Conservation (phyloP, 2,329 filamentous ascomycete species). For the Chrysoporthe puriensis region DNA sequence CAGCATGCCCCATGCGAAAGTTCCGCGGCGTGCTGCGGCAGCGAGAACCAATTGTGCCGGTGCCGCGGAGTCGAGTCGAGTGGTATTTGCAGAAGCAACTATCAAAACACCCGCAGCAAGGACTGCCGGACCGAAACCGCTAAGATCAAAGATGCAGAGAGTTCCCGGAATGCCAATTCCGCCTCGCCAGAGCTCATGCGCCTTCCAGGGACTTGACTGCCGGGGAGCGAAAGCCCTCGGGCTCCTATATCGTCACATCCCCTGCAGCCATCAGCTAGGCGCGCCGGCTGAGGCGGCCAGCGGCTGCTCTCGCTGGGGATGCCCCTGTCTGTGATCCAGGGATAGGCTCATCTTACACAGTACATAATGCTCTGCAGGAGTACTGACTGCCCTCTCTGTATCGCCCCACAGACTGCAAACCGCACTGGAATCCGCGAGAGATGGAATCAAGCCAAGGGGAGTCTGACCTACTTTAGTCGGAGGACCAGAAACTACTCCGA, state of each 20-base stretch:
- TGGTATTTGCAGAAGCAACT: background rate
- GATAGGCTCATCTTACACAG: background rate
- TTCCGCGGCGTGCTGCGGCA: background rate
- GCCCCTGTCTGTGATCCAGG: slow-evolving; percentile 13
- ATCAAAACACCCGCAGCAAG: background rate
- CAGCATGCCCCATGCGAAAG: background rate
- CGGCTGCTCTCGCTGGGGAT: slow-evolving; percentile 3
- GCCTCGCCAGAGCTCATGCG: slow-evolving; percentile 8
- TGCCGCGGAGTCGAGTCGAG: background rate
- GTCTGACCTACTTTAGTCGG: background rate
- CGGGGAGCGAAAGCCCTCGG: background rate
- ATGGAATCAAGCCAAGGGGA: background rate
- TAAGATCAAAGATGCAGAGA: slow-evolving; percentile 8
- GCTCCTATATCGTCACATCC: background rate
- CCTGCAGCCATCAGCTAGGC: background rate
- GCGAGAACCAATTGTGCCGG: too few species aligned
- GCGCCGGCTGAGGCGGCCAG: background rate
- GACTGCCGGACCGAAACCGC: slow-evolving; percentile 8
- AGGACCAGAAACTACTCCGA: background rate
- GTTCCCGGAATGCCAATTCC: slow-evolving; percentile 10
- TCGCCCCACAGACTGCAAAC: slow-evolving; percentile 1
- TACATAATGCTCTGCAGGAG: background rate
- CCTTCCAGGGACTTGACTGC: background rate
- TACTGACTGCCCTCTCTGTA: slow-evolving; percentile 13
- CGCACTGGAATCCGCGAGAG: background rate